Evolutionary conservation across 306 rosid genomes (phyloP).

Genomic region (Sesbania bispinosa): DNA sequence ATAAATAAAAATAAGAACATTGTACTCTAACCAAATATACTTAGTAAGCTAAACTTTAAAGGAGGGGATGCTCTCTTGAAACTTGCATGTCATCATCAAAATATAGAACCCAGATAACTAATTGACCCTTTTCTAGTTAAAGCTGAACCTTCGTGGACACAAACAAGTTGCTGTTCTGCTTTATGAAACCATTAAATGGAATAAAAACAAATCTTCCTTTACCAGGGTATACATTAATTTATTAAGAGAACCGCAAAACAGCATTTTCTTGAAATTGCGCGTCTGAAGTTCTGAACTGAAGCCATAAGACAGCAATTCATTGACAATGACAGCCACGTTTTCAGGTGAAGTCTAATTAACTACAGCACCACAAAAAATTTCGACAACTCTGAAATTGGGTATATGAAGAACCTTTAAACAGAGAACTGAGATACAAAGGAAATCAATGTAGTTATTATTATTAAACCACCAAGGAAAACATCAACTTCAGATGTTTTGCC

Average conservation of each 20-base stretch:
- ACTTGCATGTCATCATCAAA: too few species aligned
- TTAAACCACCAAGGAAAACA: slow-evolving; percentile 41
- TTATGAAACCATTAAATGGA: neutral
- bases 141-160: neutral
- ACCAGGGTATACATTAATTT: neutral
- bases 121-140: neutral
- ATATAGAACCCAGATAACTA: too few species aligned
- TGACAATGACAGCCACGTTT: neutral
- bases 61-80: too few species aligned
- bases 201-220: neutral
- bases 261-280: slow-evolving; percentile 20
- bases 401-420: slow-evolving; percentile 9
- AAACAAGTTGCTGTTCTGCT: neutral
- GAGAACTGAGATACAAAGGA: slow-evolving; percentile 33
- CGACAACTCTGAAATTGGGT: slow-evolving; percentile 20
- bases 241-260: slow-evolving; percentile 1
- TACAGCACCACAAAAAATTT: slow-evolving; percentile 25
- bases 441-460: slow-evolving; percentile 49
- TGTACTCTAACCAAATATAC: too few species aligned
- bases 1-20: too few species aligned
- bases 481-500: slow-evolving; percentile 34
- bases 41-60: too few species aligned
- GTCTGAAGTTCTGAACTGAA: slow-evolving; percentile 11
- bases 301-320: slow-evolving; percentile 9
- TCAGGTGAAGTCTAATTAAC: neutral